phyloP scores from a whole-genome alignment of 495 filamentous ascomycete species.

The Trichoderma erinaceum region DNA sequence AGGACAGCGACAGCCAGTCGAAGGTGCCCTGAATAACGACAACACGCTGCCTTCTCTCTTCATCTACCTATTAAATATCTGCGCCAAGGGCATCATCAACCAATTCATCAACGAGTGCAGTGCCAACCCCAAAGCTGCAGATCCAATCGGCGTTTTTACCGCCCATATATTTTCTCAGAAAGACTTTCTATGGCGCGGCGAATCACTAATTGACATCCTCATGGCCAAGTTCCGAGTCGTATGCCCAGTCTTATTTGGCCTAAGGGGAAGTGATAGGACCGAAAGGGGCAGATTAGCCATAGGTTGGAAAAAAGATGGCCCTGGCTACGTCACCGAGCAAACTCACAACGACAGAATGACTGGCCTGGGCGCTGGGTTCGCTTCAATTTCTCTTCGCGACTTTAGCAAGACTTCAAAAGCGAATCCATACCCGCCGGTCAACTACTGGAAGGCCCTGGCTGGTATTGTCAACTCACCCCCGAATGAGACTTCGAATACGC shows the following conservation, averaged over 20 bases:
- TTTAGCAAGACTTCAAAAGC: slow-evolving; percentile 58
- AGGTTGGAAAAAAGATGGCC: slow-evolving; percentile 64
- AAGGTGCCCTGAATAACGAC: slow-evolving; percentile 48
- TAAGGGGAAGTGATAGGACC: slow-evolving; percentile 69
- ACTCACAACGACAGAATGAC: slow-evolving; percentile 74
- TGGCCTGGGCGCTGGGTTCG: slow-evolving; percentile 77
- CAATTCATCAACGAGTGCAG: slow-evolving; percentile 73
- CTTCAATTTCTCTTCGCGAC: slow-evolving; percentile 71
- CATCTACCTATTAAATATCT: slow-evolving; percentile 75
- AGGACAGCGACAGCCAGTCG: slow-evolving; percentile 47
- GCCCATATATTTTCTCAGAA: slow-evolving; percentile 67
- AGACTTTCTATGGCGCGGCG: slow-evolving; percentile 61
- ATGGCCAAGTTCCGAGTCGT: slow-evolving; percentile 76
- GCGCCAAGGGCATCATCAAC: slow-evolving; percentile 67
- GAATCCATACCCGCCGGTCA: slow-evolving; percentile 71
- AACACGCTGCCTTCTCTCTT: slow-evolving; percentile 58
- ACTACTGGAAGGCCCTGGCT: slow-evolving; percentile 75
- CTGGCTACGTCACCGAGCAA: slow-evolving; percentile 57
- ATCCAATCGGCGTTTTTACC: slow-evolving; percentile 73
- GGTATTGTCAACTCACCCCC: slow-evolving; percentile 66
- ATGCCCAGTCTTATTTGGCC: slow-evolving; percentile 84
- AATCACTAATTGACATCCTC: slow-evolving; percentile 74
- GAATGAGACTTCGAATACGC: slow-evolving; percentile 62
- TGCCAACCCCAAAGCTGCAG: slow-evolving; percentile 62
- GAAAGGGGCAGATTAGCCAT: slow-evolving; percentile 59